Base-by-base conservation (phyloP, 2,329 filamentous ascomycete species). In the Curvularia spicifera region DNA sequence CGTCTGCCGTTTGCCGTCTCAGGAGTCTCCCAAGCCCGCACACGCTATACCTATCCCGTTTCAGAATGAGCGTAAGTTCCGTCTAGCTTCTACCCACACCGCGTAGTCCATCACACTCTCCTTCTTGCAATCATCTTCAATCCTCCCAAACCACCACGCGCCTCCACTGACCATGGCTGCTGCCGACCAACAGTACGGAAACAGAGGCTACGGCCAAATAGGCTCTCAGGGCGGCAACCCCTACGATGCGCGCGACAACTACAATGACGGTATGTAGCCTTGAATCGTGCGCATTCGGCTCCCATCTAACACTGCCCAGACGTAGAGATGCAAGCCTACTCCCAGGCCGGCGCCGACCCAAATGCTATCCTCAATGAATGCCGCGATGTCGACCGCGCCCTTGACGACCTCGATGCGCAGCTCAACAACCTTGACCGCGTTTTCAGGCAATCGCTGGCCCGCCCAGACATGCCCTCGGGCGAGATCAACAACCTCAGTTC, bases 321-420 rank as follows among this genome's bases (percentile, higher is more conserved):
- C 28, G 53, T 91, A 67, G 90, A 93, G 78, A 90, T 93, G 88
- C 85, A 85, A 46, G 84, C 89, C 12, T 83, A 91, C 63, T 48
- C 68, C 39, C 55, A 48, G 39, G 55, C 43, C 4, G 51, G 66
- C 64, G 70, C 69, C 43, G 70, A 93, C 76, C 87, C 90, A 43
- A 93, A 91, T 74, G 86, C 86, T 56, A 90, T 96, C 66, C 84
- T 97, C 59, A 91, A 96, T 79, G 89, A 95, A 76, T 95, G 91
- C 79, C 86, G 87, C 58, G 87, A 91, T 45, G 90, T 97, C 74
- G 89, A 93, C 75, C 82, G 85, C 58, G 89, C 88, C 42, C 90
- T 97, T 71, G 85, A 90, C 62, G 82, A 87, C 57, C 86, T 97
- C 71, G 87, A 93, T 71, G 79, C 80, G 61, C 90, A 90, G 69